These are phyloP conservation scores for Aspergillus quadrilineatus DNA, from an alignment of 2,329 filamentous ascomycete species.

Conservation along the genomic window DNA sequence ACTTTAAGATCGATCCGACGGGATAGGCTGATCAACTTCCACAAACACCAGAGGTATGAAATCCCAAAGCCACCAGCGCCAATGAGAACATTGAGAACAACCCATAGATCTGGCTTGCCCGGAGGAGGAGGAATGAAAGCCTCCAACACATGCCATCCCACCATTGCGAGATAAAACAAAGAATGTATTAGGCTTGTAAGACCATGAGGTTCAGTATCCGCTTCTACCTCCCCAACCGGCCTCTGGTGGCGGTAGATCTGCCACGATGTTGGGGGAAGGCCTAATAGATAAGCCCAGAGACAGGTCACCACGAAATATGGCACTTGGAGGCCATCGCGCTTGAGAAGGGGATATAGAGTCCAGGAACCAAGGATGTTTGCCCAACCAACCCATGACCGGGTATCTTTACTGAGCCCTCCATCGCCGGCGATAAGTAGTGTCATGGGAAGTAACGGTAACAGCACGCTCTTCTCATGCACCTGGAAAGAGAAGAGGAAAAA, in stretches of 20 bases:
- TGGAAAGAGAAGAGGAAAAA: conserved; percentile 99
- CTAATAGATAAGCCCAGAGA: conserved; percentile 88
- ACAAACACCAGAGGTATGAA: conserved; percentile 89
- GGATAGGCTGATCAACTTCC: conserved; percentile 52
- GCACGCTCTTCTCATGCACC: conserved; percentile 95
- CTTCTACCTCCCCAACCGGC: conserved; percentile 31
- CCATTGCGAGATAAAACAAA: conserved; percentile 74
- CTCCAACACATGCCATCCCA: conserved; percentile 77
- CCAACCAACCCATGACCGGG: conserved; percentile 90
- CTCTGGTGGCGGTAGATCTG: conserved; percentile 62
- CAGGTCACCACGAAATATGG: conserved; percentile 83
- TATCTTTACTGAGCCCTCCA: conserved; percentile 72
- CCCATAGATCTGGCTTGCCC: conserved; percentile 89
- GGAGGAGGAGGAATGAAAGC: conserved; percentile 65
- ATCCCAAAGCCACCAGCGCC: conserved; percentile 81
- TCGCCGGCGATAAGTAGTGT: conserved; percentile 78
- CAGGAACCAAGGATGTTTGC: conserved; percentile 85
- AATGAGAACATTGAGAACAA: conserved; percentile 83
- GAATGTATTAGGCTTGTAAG: conserved; percentile 71
- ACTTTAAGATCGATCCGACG: conserved; percentile 26
- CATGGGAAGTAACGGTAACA: conserved; percentile 90
- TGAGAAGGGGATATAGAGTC: conserved; percentile 91
- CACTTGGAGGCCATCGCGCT: conserved; percentile 76
- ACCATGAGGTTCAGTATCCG: conserved; percentile 49
- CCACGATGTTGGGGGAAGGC: conserved; percentile 75